Conservation (phyloP, 108 stramenopile species). For the Stephanodiscus triporus region DNA sequence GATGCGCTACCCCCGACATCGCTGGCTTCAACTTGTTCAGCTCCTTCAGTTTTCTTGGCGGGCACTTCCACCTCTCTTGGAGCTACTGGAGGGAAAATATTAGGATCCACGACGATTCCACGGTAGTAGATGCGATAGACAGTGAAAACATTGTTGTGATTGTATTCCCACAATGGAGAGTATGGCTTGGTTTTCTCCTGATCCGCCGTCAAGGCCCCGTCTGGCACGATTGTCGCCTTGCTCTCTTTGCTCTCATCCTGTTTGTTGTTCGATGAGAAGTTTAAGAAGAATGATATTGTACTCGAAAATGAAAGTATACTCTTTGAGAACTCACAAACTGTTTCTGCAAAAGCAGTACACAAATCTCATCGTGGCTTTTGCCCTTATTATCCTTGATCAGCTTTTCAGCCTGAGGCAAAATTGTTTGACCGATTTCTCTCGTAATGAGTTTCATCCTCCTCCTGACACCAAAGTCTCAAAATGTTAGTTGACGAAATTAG, state of each 20-base stretch:
- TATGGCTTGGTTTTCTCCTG: not conserved
- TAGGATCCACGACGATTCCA: constrained; percentile 43
- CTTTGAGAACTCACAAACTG: constrained; percentile 15
- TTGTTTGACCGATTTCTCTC: constrained; percentile 44
- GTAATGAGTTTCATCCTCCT: constrained; percentile 48
- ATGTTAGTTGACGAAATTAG: not conserved
- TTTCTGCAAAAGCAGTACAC: constrained; percentile 16
- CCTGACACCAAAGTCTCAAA: not conserved
- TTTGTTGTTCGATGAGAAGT: constrained; percentile 1
- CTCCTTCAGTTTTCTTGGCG: constrained; percentile 5
- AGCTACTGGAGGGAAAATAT: constrained; percentile 50
- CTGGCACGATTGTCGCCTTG: not conserved
- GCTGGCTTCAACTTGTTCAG: not conserved
- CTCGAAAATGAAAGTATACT: not conserved
- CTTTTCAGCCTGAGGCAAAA: constrained; percentile 26
- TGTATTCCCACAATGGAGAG: constrained; percentile 34
- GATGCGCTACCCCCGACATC: not conserved
- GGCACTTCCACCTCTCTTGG: constrained; percentile 45
- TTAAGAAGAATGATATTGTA: not conserved
- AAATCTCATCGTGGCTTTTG: constrained; percentile 14
- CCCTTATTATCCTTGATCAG: constrained; percentile 10
- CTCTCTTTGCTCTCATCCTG: not conserved
- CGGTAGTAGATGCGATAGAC: constrained; percentile 65
- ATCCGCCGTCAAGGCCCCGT: not conserved
- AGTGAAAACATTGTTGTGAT: constrained; percentile 60